Evolutionary conservation across 495 filamentous ascomycete genomes (phyloP), one percentile per base, ranked within the genome.

Genomic region (Trichocladium antarcticum): DNA sequence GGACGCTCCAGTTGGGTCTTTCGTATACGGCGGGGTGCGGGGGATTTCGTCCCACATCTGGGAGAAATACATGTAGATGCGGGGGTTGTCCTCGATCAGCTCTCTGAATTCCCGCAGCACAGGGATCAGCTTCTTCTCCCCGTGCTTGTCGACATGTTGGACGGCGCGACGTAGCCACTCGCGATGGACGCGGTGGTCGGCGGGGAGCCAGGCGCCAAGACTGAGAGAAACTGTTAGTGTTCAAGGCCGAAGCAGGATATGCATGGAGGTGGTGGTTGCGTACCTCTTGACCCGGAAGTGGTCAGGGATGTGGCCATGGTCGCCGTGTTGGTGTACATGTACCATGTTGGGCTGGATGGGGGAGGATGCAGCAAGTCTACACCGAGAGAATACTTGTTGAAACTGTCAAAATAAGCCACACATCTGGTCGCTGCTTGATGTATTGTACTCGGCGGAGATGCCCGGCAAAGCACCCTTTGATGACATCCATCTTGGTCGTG

Each of bases 31-130:
- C 14, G 69, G 60, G 49, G 71, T 73, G 32, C 56, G 54, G 0
- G 84, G 84, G 31, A 89, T 66, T 62, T 87, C 76, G 19, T 74
- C 66, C 67, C 84, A 85, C 83, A 86, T 86, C 49, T 65, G 57
- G 39, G 56, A 57, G 55, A 77, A 77, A 59, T 72, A 70, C 73
- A 77, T 75, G 54, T 68, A 71, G 19, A 76, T 63, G 24, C 64
- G 57, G 12, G 70, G 48, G 42, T 70, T 69, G 15, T 50, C 45
- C 46, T 78, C 73, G 46, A 78, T 77, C 14, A 76, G 37, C 1
- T 61, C 47, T 55, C 71, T 61, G 58, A 78, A 72, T 37, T 74
- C 71, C 36, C 67, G 48, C 21, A 77, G 54, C 4, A 68, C 69
- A 1, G 71, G 71, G 6, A 62, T 62, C 15, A 80, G 64, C 12